Base-by-base conservation (phyloP, 2,329 filamentous ascomycete species). In the Clarireedia paspali region DNA sequence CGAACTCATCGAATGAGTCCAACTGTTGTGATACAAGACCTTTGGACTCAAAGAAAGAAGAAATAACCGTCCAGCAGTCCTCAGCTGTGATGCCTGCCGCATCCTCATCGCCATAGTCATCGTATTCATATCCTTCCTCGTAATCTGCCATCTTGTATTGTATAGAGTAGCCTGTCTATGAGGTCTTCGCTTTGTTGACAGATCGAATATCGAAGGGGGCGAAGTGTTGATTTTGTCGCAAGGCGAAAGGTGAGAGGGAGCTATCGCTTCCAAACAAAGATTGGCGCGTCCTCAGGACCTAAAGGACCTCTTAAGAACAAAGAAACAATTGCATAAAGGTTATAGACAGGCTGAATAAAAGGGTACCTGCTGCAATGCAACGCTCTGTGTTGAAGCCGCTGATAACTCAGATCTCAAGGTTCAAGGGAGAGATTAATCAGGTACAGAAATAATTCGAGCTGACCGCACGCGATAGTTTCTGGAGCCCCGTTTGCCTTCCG, bases 51-150 rank as follows among this genome's bases (percentile, higher is more conserved):
- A 99, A 99, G 77, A 96, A 97, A 9, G 94, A 88, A 56, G 89
- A 91, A 70, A 99, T 97, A 68, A 97, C 92, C 62, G 88, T 88
- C 94, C 95, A 99, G 77, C 91, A 96, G 74, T 99, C 95, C 76
- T 97, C 94, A 59, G 91, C 89, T 26, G 91, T 96, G 75, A 97
- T 96, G 64, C 77, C 77, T 45, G 53, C 44, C 58, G 79, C 75
- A 60, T 85, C 82, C 60, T 87, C 84, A 60, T 87, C 84, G 57
- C 80, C 83, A 66, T 87, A 87, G 61, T 84, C 82, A 61, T 81
- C 81, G 63, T 84, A 82, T 59, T 86, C 85, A 69, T 90, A 89
- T 52, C 81, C 77, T 55, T 82, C 67, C 57, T 70, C 67, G 50
- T 68, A 67, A 56, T 66, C 62, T n/a, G 66, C 67, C 68, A 69